These are phyloP conservation scores for Cryptomeria japonica DNA, from an alignment of 75 land plant species.

Conservation along the genomic window DNA sequence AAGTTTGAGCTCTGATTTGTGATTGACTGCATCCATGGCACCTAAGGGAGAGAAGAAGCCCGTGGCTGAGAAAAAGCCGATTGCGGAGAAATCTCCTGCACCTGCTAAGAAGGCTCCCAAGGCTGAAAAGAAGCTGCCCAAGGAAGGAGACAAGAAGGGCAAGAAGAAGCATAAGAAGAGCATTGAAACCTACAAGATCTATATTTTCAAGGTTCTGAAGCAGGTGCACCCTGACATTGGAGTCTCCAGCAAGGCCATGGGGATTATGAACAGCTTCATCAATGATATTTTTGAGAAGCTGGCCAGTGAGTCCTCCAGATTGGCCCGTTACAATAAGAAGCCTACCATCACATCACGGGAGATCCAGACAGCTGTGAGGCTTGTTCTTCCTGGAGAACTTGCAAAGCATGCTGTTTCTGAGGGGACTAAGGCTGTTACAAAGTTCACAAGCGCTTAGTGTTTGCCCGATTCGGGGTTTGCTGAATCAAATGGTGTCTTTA, in stretches of 20 bases:
- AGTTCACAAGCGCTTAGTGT: neutral
- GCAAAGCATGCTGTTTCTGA: constrained; percentile 72
- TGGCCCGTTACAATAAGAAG: constrained; percentile 42
- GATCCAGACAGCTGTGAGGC: constrained; percentile 60
- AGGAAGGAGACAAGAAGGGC: neutral
- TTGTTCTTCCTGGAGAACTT: constrained; percentile 77
- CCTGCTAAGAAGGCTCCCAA: neutral
- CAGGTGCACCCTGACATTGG: constrained; percentile 78
- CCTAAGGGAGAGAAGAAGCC: constrained; percentile 5
- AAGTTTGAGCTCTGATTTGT: neutral
- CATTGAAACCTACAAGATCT: constrained; percentile 42
- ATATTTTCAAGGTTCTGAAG: constrained; percentile 55
- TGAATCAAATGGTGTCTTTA: neutral
- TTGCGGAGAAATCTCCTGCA: neutral
- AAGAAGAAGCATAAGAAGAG: constrained; percentile 17
- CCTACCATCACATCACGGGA: constrained; percentile 66
- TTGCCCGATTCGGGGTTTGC: fast-evolving
- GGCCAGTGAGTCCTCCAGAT: constrained; percentile 54
- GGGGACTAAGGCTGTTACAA: constrained; percentile 66
- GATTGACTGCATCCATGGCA: neutral
- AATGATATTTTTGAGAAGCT: constrained; percentile 78
- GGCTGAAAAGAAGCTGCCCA: neutral
- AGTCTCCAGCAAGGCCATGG: constrained; percentile 71
- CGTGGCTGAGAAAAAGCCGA: neutral
- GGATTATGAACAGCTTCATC: constrained; percentile 61